Percentiles rank a stretch among this genome's conserved stretches.
Evolutionary conservation across 148 eudicot genomes (phyloP).

Genomic region (Rhododendron ferrugineum): DNA sequence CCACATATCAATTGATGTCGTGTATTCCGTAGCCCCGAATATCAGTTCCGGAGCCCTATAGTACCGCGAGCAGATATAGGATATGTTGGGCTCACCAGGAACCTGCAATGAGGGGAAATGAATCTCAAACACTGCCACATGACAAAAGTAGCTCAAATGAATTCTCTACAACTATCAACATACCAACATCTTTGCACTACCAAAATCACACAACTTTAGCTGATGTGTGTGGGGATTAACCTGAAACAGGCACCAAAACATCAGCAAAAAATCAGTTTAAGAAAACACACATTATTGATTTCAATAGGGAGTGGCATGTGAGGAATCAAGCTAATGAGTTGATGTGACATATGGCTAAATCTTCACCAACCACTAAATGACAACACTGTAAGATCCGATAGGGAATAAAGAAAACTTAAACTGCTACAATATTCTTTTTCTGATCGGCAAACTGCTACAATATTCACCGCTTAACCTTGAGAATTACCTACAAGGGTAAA

Average conservation of each 20-base stretch:
- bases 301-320: not conserved
- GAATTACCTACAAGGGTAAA: not conserved
- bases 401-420: not conserved
- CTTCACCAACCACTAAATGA: not conserved
- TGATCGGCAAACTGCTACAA: not conserved
- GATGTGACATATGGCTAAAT: not conserved
- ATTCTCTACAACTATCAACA: slow-evolving; percentile 6
- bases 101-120: slow-evolving; percentile 35
- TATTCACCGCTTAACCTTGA: not conserved
- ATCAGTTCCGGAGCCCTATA: slow-evolving; percentile 91
- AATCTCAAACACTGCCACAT: slow-evolving; percentile 6
- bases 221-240: slow-evolving; percentile 88
- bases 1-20: slow-evolving; percentile 89
- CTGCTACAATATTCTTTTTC: not conserved
- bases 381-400: not conserved
- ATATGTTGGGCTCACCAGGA: slow-evolving; percentile 86
- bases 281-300: not conserved
- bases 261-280: not conserved
- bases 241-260: slow-evolving; percentile 32
- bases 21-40: slow-evolving; percentile 90
- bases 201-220: slow-evolving; percentile 91
- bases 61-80: slow-evolving; percentile 86
- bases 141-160: not conserved
- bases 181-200: slow-evolving; percentile 98
- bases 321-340: not conserved